A percentile compares a stretch with the other conserved stretches of the same genome.
Evolutionary conservation across 2,329 filamentous ascomycete genomes (phyloP).

Genomic region (Fusarium sp.): DNA sequence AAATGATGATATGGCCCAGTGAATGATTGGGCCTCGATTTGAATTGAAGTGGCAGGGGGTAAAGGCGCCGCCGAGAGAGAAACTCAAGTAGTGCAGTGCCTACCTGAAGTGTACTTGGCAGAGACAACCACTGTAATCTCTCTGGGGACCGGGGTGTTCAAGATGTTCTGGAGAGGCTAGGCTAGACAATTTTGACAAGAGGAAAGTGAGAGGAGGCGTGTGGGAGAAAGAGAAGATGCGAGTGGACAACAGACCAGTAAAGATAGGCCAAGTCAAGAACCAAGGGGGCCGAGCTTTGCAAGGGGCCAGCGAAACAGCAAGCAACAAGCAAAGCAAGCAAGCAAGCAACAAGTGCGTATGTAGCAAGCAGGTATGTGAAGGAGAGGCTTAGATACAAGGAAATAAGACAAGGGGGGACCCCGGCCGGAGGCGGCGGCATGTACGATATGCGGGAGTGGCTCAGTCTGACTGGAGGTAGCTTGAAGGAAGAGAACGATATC

Average conservation of each 20-base stretch:
- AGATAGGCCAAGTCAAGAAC: slow-evolving; percentile 25
- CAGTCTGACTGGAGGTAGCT: slow-evolving; percentile 20
- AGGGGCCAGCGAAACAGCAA: slow-evolving; percentile 20
- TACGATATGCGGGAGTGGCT: slow-evolving; percentile 39
- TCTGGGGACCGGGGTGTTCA: slow-evolving; percentile 19
- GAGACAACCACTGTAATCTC: slow-evolving; percentile 33
- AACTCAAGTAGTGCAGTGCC: slow-evolving; percentile 29
- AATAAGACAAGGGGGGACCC: slow-evolving; percentile 29
- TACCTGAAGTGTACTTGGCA: slow-evolving; percentile 29
- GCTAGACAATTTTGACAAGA: slow-evolving; percentile 25
- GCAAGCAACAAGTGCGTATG: slow-evolving; percentile 8
- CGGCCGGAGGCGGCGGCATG: slow-evolving; percentile 23
- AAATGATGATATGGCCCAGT: slow-evolving; percentile 33
- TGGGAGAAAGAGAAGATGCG: slow-evolving; percentile 27
- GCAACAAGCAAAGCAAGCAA: not conserved
- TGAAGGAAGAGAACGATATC: slow-evolving; percentile 20
- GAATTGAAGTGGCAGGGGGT: slow-evolving; percentile 25
- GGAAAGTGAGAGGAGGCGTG: slow-evolving; percentile 30
- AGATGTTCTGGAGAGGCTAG: slow-evolving; percentile 26
- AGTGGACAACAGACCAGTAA: slow-evolving; percentile 21
- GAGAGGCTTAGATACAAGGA: slow-evolving; percentile 24
- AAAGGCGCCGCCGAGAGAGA: slow-evolving; percentile 33
- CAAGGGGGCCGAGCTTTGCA: slow-evolving; percentile 26
- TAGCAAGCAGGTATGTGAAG: slow-evolving; percentile 17
- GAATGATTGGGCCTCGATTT: slow-evolving; percentile 33